These are phyloP conservation scores for Ambrosia hybrid DNA, from an alignment of 140 eudicot genomes.

Conservation along the genomic window DNA sequence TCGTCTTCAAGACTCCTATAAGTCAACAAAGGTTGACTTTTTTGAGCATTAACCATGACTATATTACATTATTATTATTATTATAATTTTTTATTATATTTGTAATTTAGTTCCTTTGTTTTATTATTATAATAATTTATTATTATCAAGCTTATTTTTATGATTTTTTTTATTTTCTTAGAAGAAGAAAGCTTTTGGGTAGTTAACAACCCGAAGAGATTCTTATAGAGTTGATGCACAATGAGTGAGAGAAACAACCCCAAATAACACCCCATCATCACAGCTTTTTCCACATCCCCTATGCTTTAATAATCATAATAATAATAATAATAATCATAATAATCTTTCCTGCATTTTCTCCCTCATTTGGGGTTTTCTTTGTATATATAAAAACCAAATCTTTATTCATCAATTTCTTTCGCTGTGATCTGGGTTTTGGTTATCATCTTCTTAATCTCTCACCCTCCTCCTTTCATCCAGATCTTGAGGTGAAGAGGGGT, in stretches of 20 bases:
- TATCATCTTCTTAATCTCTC: no score
- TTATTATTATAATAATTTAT: no score
- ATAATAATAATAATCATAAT: neutral
- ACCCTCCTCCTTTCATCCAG: neutral
- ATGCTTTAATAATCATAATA: constrained; percentile 17
- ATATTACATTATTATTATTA: no score
- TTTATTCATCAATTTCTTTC: no score
- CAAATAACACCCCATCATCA: constrained; percentile 30
- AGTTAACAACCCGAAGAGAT: constrained; percentile 42
- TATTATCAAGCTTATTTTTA: no score
- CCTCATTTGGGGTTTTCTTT: constrained; percentile 16
- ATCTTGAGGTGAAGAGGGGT: neutral
- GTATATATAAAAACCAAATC: constrained; percentile 12
- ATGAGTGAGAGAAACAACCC: constrained; percentile 15
- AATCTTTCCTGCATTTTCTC: constrained; percentile 3
- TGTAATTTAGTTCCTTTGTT: no score
- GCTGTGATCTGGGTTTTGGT: no score
- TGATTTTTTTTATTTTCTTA: no score
- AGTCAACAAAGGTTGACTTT: no score
- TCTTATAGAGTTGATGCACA: constrained; percentile 23
- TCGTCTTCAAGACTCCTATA: no score
- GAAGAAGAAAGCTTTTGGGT: neutral
- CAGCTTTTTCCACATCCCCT: constrained; percentile 38
- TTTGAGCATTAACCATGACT: no score
- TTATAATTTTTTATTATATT: no score